A percentile compares a stretch with the other conserved stretches of the same genome.
phyloP scores from a whole-genome alignment of 2,329 filamentous ascomycete species.

The Ophiostoma pallidulum region DNA sequence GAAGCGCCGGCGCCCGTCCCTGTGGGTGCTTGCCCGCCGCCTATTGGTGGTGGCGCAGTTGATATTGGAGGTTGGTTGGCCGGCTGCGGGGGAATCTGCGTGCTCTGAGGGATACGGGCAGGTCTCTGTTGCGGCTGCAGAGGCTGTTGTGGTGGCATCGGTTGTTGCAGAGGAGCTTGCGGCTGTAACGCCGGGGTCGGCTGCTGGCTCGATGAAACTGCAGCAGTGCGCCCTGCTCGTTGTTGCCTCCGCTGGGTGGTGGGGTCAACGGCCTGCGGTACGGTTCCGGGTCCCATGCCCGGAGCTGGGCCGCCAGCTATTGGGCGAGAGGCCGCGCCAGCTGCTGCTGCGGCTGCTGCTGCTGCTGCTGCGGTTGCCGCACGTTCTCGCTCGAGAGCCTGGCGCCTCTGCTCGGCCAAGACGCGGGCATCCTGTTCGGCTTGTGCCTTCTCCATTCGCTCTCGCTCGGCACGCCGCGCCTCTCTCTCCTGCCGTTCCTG shows the following conservation, averaged over 20 bases:
- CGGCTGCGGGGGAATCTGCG: not conserved
- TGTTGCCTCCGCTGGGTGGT: slow-evolving; percentile 26
- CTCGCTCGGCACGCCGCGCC: slow-evolving; percentile 57
- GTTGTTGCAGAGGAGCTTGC: slow-evolving; percentile 11
- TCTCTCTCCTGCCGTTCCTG: slow-evolving; percentile 72
- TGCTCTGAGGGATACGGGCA: slow-evolving; percentile 6
- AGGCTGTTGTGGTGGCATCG: slow-evolving; percentile 11
- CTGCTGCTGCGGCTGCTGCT: slow-evolving; percentile 23
- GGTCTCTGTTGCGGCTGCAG: slow-evolving; percentile 7
- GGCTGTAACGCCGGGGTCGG: slow-evolving; percentile 8
- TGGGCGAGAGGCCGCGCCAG: slow-evolving; percentile 18
- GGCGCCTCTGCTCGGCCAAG: slow-evolving; percentile 42
- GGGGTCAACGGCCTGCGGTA: slow-evolving; percentile 24
- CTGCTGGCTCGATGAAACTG: slow-evolving; percentile 11
- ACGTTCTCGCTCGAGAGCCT: slow-evolving; percentile 36
- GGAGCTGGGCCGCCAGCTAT: not conserved
- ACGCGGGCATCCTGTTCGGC: slow-evolving; percentile 47
- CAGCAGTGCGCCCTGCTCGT: slow-evolving; percentile 21
- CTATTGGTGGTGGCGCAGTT: not conserved
- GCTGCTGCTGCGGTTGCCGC: slow-evolving; percentile 37
- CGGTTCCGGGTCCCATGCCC: not conserved
- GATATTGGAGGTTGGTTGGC: not conserved
- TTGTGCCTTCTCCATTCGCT: slow-evolving; percentile 50
- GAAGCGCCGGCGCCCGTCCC: not conserved
- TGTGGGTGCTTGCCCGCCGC: not conserved